Evolutionary conservation across 768 basidiomycete genomes (phyloP), one percentile per base, ranked within the genome.

Genomic region (Galerina marginata): DNA sequence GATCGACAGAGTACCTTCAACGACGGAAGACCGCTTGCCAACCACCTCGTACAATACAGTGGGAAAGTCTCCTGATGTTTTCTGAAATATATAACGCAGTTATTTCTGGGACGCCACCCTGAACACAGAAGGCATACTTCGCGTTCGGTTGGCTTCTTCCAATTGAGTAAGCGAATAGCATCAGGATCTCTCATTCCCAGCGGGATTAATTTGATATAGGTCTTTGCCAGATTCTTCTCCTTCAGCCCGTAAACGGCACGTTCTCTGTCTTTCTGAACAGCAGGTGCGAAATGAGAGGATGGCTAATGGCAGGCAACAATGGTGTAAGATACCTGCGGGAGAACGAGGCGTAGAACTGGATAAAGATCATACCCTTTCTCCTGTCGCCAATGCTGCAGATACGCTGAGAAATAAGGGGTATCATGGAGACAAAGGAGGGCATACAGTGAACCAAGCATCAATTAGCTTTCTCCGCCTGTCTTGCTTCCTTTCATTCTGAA

Each of bases 181-280:
- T 96, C 93, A 6, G 87, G 88, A 56, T 93, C 91, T 69, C 86
- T 86, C 71, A 76, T 84, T 40, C 90, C 90, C 2, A 99, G 80
- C 1, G 92, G 93, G 38, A 99, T 91, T 2, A 96, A 83, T 62
- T 91, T 89, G 77, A 96, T 93, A 71, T 96, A 97, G 9, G 86
- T 87, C 74, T 95, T 98, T 4, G 95, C 96, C 2, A 99, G 78
- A 70, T 91, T 92, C 76, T 91, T 92, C 78, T 99, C 97, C 72
- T 99, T 99, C 65, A 97, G 74, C 12, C 95, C 93, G 73, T 99
- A 99, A 0, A 95, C 89, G 0, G 93, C 85, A 54, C 97, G 87
- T 62, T 98, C 94, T 37, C 90, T 84, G 72, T 99, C 97, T 85
- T 97, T 93, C 95, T 99, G 72, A 20, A 59, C 23, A 38, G 5